phyloP scores from a whole-genome alignment of 345 rosid genomes.

The Laguncularia racemosa region DNA sequence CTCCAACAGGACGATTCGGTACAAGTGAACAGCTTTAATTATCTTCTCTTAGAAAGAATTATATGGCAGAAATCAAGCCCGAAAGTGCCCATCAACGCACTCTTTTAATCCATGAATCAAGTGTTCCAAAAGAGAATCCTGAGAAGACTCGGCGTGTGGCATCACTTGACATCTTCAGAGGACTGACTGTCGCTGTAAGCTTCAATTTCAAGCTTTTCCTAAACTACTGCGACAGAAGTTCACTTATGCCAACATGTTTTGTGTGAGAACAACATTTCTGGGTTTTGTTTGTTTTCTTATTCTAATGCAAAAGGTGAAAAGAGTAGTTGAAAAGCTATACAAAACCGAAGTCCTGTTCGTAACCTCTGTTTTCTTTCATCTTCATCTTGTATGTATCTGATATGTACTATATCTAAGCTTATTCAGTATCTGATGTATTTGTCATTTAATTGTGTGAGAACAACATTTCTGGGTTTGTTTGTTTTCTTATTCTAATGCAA shows the following conservation, averaged over 20 bases:
- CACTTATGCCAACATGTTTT: too few species aligned
- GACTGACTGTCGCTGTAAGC: slow-evolving; percentile 74
- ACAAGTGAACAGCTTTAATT: background rate
- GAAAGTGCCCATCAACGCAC: slow-evolving; percentile 23
- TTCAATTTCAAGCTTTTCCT: background rate
- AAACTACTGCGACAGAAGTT: background rate
- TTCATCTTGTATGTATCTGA: too few species aligned
- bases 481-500: background rate
- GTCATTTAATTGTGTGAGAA: too few species aligned
- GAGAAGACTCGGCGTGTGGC: slow-evolving; percentile 37
- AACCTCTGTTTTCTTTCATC: too few species aligned
- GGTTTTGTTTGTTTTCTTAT: background rate
- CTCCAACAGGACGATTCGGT: background rate
- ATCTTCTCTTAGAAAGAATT: background rate
- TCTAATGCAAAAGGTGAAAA: too few species aligned
- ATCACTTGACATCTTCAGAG: slow-evolving; percentile 85
- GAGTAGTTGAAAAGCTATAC: background rate
- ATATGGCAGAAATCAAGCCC: slow-evolving; percentile 48
- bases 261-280: background rate
- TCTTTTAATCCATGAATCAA: slow-evolving; percentile 23
- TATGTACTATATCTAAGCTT: too few species aligned
- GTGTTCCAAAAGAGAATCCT: slow-evolving; percentile 15
- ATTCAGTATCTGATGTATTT: too few species aligned
- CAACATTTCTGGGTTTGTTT: background rate
- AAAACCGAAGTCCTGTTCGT: too few species aligned